Percentiles rank a stretch among this genome's conserved stretches.
Conservation (phyloP, 2,329 filamentous ascomycete species). For the Ophiostoma ulmi region DNA sequence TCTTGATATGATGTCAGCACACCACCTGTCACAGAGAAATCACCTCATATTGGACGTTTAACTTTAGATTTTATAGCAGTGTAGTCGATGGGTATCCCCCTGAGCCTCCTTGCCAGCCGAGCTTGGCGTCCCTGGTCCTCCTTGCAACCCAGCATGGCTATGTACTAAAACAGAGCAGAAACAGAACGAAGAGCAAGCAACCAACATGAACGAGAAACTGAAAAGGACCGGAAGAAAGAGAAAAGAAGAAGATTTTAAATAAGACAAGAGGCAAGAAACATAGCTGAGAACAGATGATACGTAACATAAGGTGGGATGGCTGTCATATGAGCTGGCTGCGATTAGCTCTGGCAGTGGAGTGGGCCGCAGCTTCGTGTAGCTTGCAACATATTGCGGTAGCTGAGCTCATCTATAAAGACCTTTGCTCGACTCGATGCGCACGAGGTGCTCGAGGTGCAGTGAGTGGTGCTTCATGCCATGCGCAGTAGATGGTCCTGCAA, state of each 20-base stretch:
- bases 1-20: too few species aligned
- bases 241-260: neutral
- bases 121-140: neutral
- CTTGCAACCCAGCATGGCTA: neutral
- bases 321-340: neutral
- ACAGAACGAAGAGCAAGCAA: neutral
- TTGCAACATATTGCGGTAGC: neutral
- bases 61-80: neutral
- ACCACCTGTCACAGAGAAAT: neutral
- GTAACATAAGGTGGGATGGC: neutral
- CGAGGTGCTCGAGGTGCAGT: neutral
- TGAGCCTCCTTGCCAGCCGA: constrained; percentile 3
- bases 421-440: neutral
- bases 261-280: neutral
- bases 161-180: neutral
- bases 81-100: constrained; percentile 8
- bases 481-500: neutral
- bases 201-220: neutral
- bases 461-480: neutral
- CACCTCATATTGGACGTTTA: neutral
- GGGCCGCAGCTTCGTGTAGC: neutral
- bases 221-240: neutral
- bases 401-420: too few species aligned
- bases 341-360: neutral
- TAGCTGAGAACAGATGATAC: neutral